These are phyloP conservation scores for Arachnomyces sp. DNA, from an alignment of 2,329 filamentous ascomycete genomes.

Conservation along the genomic window DNA sequence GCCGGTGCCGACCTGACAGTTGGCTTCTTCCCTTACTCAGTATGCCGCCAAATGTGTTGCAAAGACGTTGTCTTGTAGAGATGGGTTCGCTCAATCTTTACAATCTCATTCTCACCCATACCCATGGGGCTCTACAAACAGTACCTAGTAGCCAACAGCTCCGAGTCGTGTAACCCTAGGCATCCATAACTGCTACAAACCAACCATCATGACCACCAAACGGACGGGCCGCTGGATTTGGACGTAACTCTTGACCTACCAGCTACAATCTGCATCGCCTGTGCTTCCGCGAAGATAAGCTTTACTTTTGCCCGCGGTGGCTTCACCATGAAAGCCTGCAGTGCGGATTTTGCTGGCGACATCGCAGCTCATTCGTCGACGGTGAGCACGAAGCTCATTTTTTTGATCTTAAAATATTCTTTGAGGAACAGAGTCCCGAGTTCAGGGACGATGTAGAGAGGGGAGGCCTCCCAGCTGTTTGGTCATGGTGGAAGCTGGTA, in stretches of 20 bases:
- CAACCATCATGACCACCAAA: constrained; percentile 50
- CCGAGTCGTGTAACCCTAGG: constrained; percentile 43
- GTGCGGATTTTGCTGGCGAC: constrained; percentile 60
- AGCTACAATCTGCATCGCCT: constrained; percentile 51
- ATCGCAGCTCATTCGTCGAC: constrained; percentile 59
- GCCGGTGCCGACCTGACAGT: constrained; percentile 51
- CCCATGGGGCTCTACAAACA: not conserved
- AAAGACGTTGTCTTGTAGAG: constrained; percentile 21
- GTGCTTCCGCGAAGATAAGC: constrained; percentile 56
- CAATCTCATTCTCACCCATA: no score
- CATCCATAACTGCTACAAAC: constrained; percentile 51
- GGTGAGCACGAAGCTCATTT: constrained; percentile 55
- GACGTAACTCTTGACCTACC: constrained; percentile 54
- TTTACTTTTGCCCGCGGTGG: constrained; percentile 67
- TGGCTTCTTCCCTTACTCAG: constrained; percentile 12
- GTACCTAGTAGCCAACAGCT: constrained; percentile 13
- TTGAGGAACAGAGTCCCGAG: constrained; percentile 58
- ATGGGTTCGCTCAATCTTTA: constrained; percentile 46
- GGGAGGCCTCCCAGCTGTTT: constrained; percentile 52
- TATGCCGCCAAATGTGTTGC: no score
- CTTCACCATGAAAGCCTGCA: constrained; percentile 64
- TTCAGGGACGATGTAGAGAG: constrained; percentile 49
- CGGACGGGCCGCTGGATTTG: constrained; percentile 50
- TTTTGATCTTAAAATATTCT: constrained; percentile 60
- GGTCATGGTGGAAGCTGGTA: constrained; percentile 62